Conservation (phyloP, 352 stramenopile species). For the Phytophthora rubi region DNA sequence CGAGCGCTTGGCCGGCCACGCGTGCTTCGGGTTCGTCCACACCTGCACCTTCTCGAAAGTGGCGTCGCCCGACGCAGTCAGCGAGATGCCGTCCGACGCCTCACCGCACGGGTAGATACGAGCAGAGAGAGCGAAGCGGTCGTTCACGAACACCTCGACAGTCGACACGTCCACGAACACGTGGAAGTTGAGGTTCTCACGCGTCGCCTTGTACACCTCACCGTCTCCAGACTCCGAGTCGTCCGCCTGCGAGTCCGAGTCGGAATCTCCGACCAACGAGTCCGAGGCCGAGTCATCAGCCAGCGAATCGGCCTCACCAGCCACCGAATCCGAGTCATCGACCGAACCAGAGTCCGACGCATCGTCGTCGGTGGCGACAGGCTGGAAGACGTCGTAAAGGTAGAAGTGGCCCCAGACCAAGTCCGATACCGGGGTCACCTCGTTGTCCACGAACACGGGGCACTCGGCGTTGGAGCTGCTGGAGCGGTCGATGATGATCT, state of each 20-base stretch:
- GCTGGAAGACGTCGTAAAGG: slow-evolving; percentile 45
- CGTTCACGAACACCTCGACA: slow-evolving; percentile 72
- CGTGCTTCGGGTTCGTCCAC: slow-evolving; percentile 64
- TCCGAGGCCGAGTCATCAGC: slow-evolving; percentile 3
- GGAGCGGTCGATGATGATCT: slow-evolving; percentile 56
- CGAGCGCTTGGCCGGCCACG: slow-evolving; percentile 51
- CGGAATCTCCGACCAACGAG: neutral
- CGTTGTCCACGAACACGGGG: slow-evolving; percentile 42
- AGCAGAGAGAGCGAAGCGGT: slow-evolving; percentile 63
- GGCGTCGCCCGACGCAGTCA: slow-evolving; percentile 48
- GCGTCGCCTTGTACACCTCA: slow-evolving; percentile 40
- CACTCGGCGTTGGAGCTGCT: slow-evolving; percentile 54
- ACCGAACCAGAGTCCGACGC: slow-evolving; percentile 1
- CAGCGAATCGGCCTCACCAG: neutral
- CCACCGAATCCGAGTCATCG: neutral
- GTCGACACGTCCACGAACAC: slow-evolving; percentile 69
- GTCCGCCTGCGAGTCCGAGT: slow-evolving; percentile 20
- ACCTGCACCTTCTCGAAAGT: slow-evolving; percentile 64
- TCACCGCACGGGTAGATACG: slow-evolving; percentile 67
- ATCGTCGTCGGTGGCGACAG: neutral
- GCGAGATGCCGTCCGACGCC: slow-evolving; percentile 54
- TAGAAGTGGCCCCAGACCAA: slow-evolving; percentile 56
- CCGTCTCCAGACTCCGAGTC: slow-evolving; percentile 9
- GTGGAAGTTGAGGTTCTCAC: slow-evolving; percentile 59
- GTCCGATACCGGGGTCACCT: slow-evolving; percentile 37